Evolutionary conservation across 2,329 filamentous ascomycete genomes (phyloP), one percentile per base, ranked within the genome.

Genomic region (Aureobasidium namibiae): DNA sequence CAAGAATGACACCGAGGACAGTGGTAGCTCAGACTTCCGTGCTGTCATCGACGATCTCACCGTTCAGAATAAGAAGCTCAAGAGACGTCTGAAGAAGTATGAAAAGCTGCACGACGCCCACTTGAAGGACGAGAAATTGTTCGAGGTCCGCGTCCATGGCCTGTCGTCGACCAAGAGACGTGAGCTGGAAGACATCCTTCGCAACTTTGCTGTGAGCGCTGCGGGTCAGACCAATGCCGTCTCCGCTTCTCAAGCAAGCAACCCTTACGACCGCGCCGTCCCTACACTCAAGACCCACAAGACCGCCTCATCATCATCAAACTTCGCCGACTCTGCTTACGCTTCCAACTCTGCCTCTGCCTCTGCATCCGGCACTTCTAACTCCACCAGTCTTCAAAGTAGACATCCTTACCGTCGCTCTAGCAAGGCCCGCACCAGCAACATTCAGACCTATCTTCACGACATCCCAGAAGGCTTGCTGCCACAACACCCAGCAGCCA

Each of bases 1-100:
- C 2, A 34, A 44, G 72, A 39, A 71, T 10, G 69, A 65, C 31
- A 74, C 72, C 7, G 74, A 75, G 46, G 76, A 75, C 31, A 89
- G 83, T 67, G 86, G 85, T 53, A 84, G 82, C 29, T 88, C 89
- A 60, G 89, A 92, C 59, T 92, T 85, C 61, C 80, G 90, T 48
- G 87, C 87, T 64, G 89, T 95, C 16, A 95, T 95, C 49, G 90
- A 95, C 66, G 90, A 95, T 68, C 73, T 95, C 61, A 95, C 90
- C 0, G 77, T 95, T 26, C 87, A 91, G 68, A 95, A 94, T 69
- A 89, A 90, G 69, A 86, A 84, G 54, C 71, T 95, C 62, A 91
- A 86, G 73, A 84, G 87, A 64, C 84, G 85, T 66, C 67, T 95
- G 34, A 87, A 82, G 66, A 85, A 82, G 56, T 89, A 89, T 62